Evolutionary conservation across 768 basidiomycete genomes (phyloP), one percentile per base, ranked within the genome.

Genomic region (Phlebiopsis flavidoalba): DNA sequence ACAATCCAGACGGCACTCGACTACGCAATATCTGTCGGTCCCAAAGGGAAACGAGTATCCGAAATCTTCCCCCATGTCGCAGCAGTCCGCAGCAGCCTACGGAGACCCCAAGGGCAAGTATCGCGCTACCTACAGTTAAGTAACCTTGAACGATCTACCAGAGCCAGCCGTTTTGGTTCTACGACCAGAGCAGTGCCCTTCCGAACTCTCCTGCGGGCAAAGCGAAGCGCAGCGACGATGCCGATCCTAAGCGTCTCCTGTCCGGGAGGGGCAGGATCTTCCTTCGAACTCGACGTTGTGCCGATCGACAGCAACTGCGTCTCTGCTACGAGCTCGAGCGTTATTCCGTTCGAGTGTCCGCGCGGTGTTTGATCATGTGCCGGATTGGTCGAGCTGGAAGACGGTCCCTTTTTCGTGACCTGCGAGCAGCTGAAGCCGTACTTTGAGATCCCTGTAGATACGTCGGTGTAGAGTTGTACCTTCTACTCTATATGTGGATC

Each of bases 61-160:
- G 79, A 82, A 57, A 59, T 80, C 37, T 64, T 76, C 46, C 83
- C 82, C 5, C 79, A 81, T 59, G 77, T 84, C 53, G 81, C 82
- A 22, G 72, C 83, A 1, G 73, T 78, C n/a, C n/a, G 75, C 77
- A 2, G 81, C 80, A 1, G 79, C 74, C 1, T 84, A 83, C 60
- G 83, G 83, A 3, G 83, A 85, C 64, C 78, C 82, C 6, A 69
- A 70, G 24, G 80, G 80, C 24, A 82, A 76, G 65, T 84, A 84
- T 66, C 68, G 69, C 1, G 63, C 71, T 85, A 77, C 66, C 63
- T 84, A 51, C 66, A 71, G 64, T n/a, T n/a, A 71, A 76, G 59
- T n/a, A 63, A 64, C 17, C 61, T n/a, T 65, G 37, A 57, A 61
- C 35, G 62, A 61, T n/a, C 37, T 82, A 80, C 69, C 61, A 69